phyloP scores from a whole-genome alignment of 768 basidiomycete species.

The Clavulina sp. region DNA sequence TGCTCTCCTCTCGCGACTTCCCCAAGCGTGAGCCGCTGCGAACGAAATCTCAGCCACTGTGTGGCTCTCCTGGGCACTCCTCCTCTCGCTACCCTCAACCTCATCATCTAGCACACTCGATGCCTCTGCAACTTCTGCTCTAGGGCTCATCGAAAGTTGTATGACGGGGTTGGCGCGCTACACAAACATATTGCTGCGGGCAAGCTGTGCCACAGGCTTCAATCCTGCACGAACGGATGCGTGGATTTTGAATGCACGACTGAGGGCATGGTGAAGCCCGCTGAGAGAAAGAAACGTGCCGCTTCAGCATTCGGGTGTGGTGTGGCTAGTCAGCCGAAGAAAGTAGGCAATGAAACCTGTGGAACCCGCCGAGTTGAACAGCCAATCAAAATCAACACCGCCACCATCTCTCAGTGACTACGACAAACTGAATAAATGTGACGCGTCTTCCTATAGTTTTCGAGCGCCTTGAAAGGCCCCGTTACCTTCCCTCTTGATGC shows the following conservation, averaged over 20 bases:
- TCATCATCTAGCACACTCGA: no score
- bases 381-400: no score
- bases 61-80: background rate
- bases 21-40: constrained; percentile 37
- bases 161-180: background rate
- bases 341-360: constrained; percentile 21
- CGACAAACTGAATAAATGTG: background rate
- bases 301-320: background rate
- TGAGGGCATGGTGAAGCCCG: constrained; percentile 45
- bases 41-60: constrained; percentile 27
- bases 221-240: constrained; percentile 70
- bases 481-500: constrained; percentile 62
- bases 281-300: constrained; percentile 19
- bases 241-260: constrained; percentile 62
- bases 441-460: constrained; percentile 26
- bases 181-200: constrained; percentile 56
- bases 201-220: constrained; percentile 65
- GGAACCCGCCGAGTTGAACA: constrained; percentile 27
- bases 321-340: background rate
- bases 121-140: background rate
- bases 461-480: constrained; percentile 68
- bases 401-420: no score
- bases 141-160: no score
- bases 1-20: constrained; percentile 46
- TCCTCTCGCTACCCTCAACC: no score